A percentile compares a stretch with the other conserved stretches of the same genome.
These are phyloP conservation scores for Naganishia randhawae DNA, from an alignment of 768 basidiomycete genomes.

Conservation along the genomic window DNA sequence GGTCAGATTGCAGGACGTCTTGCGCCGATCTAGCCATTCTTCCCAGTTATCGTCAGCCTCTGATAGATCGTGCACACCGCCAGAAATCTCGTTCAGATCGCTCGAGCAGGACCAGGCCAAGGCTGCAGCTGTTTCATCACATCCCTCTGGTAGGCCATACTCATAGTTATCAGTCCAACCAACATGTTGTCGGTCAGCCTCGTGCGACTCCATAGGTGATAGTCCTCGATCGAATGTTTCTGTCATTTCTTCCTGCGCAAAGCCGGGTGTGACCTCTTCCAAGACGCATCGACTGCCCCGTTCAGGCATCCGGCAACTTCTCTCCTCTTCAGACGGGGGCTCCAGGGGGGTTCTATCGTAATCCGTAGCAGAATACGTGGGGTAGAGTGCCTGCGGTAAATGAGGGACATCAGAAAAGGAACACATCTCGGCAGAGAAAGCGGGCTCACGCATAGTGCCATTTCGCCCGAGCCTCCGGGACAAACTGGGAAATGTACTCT, in stretches of 20 bases:
- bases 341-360: conserved; percentile 79
- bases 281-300: conserved; percentile 54
- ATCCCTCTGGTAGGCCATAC: neutral
- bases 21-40: conserved; percentile 43
- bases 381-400: conserved; percentile 46
- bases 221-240: neutral
- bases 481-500: conserved; percentile 20
- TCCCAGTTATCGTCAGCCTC: conserved; percentile 42
- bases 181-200: neutral
- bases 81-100: neutral
- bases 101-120: conserved; percentile 18
- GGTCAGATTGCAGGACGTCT: neutral
- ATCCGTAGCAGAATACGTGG: conserved; percentile 54
- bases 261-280: conserved; percentile 1
- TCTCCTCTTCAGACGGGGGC: conserved; percentile 55
- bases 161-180: neutral
- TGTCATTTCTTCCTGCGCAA: neutral
- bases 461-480: conserved; percentile 19
- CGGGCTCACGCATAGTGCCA: conserved; percentile 20
- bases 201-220: neutral
- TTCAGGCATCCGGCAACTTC: conserved; percentile 70
- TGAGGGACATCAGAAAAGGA: neutral
- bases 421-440: neutral
- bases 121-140: conserved; percentile 22
- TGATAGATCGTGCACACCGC: neutral